Base-by-base conservation (phyloP, 495 filamentous ascomycete genomes). In the Coniosporium apollinis region DNA sequence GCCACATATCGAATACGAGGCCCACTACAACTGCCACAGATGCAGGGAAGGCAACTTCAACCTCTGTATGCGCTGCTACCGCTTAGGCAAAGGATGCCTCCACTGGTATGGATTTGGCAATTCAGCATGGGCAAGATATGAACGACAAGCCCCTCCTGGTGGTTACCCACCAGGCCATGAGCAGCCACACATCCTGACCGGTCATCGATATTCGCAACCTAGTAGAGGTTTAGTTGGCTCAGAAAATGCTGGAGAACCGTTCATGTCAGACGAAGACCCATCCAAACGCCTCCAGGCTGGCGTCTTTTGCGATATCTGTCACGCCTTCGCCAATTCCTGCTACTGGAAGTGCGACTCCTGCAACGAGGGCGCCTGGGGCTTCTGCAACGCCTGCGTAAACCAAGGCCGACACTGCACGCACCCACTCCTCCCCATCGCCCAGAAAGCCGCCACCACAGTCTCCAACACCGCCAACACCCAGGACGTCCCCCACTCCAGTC, bases 361-460 rank as follows among this genome's bases (percentile, higher is more conserved):
- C 56, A 91, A 92, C 46, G 76, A 86, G 36, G 84, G 80, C 18
- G 83, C 85, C 47, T 94, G 84, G 85, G 85, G 85, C 1, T 93
- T 81, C 47, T 94, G 85, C 57, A 76, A 77, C 40, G 49, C 56
- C 37, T 94, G 85, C 48, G 81, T 92, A 19, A 82, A 81, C 30
- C 71, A 72, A 52, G 80, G 75, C 9, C 62, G 62, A 28, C 74
- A 70, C 43, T 94, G 85, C 57, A 79, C 72, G 0, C 85, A 94
- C 47, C 59, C 74, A 0, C 58, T 94, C 0, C 60, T 87, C 1
- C 79, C 84, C 2, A 56, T 86, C 16, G 55, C 67, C 11, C 62
- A 63, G 34, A 49, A 65, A 28, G 38, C 31, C 15, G 19, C 6
- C 34, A 42, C 28, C 36, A 42, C 2, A 44, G 47, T 11, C 40